phyloP scores from a whole-genome alignment of 116 monocot genomes.

The Zostera marina region DNA sequence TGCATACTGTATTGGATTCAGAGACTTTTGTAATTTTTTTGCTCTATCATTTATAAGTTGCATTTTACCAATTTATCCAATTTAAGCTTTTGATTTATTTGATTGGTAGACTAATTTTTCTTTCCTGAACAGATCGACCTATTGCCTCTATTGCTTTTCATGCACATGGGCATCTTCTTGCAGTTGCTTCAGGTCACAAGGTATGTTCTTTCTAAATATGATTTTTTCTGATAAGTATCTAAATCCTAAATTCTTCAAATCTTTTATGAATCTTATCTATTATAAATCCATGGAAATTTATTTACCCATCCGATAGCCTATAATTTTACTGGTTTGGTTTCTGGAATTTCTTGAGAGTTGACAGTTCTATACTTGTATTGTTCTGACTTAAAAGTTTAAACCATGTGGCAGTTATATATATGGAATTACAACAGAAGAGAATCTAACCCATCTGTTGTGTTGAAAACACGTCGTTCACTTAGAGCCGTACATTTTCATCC shows the following conservation, averaged over 20 bases:
- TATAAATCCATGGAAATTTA: neutral
- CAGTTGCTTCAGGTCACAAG: conserved; percentile 98
- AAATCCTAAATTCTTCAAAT: too few species aligned
- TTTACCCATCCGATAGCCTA: neutral
- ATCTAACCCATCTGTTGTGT: conserved; percentile 56
- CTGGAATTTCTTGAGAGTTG: neutral
- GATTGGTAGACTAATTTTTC: neutral
- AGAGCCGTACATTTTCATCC: conserved; percentile 99
- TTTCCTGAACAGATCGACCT: conserved; percentile 54
- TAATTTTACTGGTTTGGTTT: too few species aligned
- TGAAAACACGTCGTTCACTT: conserved; percentile 84
- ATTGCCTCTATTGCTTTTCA: conserved; percentile 99
- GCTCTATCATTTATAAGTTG: neutral
- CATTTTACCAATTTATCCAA: neutral
- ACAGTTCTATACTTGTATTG: neutral
- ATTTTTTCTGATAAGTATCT: too few species aligned
- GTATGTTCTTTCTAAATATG: conserved; percentile 17
- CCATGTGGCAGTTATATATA: conserved; percentile 55
- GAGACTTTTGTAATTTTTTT: conserved; percentile 55
- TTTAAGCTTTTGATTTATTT: neutral
- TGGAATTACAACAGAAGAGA: conserved; percentile 86
- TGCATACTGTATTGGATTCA: conserved; percentile 74
- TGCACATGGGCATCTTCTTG: conserved; percentile 89
- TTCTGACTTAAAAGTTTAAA: neutral
- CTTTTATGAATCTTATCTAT: too few species aligned